Percentiles rank a stretch among this genome's conserved stretches.
These are phyloP conservation scores for Populus davidiana DNA, from an alignment of 345 rosid genomes.

Conservation along the genomic window DNA sequence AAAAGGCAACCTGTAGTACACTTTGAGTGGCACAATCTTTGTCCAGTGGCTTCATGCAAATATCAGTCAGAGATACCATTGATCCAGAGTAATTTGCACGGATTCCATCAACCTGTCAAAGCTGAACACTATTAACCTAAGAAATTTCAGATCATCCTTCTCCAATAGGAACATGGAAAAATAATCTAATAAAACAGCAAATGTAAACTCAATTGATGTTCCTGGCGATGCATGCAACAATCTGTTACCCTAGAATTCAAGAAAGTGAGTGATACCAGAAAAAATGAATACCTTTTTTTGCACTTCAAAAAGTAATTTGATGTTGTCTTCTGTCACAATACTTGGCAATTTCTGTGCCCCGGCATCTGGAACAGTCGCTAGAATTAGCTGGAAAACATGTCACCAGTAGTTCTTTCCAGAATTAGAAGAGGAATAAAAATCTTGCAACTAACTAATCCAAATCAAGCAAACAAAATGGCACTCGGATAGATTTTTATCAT, in stretches of 20 bases:
- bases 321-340: slow-evolving; percentile 78
- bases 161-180: not conserved
- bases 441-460: not conserved
- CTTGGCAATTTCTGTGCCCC: slow-evolving; percentile 49
- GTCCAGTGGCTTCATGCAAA: slow-evolving; percentile 94
- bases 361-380: slow-evolving; percentile 68
- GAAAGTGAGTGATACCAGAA: slow-evolving; percentile 1
- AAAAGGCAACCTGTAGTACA: slow-evolving; percentile 68
- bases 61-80: slow-evolving; percentile 76
- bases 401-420: slow-evolving; percentile 18
- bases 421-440: not conserved
- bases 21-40: slow-evolving; percentile 95
- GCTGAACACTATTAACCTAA: slow-evolving; percentile 12
- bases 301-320: slow-evolving; percentile 85
- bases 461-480: not conserved
- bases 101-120: slow-evolving; percentile 75
- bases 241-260: not conserved
- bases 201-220: not conserved
- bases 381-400: slow-evolving; percentile 57
- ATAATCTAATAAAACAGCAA: not conserved
- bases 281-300: slow-evolving; percentile 72
- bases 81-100: slow-evolving; percentile 78
- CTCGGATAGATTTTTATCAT: not conserved
- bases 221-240: slow-evolving; percentile 1
- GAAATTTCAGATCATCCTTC: slow-evolving; percentile 9